Base-by-base conservation (phyloP, 306 rosid genomes). In the Cucurbita argyrosperma region DNA sequence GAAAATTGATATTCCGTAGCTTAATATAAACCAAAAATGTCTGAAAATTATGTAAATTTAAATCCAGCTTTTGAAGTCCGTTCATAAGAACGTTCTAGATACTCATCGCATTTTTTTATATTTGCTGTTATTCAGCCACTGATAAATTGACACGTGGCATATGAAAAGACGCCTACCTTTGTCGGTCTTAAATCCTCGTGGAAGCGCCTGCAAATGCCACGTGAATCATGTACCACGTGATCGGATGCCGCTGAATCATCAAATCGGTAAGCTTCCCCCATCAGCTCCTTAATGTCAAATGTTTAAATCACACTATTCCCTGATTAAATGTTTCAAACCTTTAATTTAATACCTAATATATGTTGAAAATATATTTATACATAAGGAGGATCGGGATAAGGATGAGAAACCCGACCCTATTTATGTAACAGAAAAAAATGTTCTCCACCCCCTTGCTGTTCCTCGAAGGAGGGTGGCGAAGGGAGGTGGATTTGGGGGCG, bases 21-120 rank as follows among this genome's bases (percentile, higher is more conserved):
- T 10, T 9, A 13, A 11, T 49, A 12, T 12, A 49, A 10, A 10
- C 12, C 3, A 49, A 49, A 49, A 4, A 21, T 81, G 67, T 74
- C 76, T 78, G 78, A 65, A 50, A 83, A 85, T 85, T 70, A 83
- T 76, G 81, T 83, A 82, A 69, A 81, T 83, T 84, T 71, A 73
- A 83, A 47, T 53, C 4, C 0, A 37, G 9, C 10, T 47, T 65
- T 65, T 85, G 79, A 74, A 73, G 71, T 82, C 83, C 90, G 60
- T 10, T 4, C 45, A 35, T 3, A 39, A 16, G 70, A 63, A 39
- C 14, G 70, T 63, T 63, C 70, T 63, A 63, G 70, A 63, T 63
- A 49, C 68, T 62, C 4, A 6, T 15, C 2, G n/a, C 12, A 62
- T 62, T 38, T 30, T 38, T 6, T 11, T 0, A 23, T 15, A 62